Percentiles rank a stretch among this genome's conserved stretches.
phyloP scores from a whole-genome alignment of 345 rosid genomes.

The Mercurialis annua region DNA sequence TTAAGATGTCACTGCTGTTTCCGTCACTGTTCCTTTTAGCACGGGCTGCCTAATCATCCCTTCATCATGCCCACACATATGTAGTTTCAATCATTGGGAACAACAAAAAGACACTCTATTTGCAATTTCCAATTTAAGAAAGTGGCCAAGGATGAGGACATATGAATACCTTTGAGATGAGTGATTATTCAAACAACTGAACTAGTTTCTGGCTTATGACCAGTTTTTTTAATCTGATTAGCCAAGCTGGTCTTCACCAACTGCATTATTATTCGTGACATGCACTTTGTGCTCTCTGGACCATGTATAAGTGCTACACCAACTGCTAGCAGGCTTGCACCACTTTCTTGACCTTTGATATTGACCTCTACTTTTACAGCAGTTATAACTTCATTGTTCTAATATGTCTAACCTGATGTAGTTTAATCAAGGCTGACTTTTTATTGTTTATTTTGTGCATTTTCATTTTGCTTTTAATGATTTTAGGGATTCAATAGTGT shows the following conservation, averaged over 20 bases:
- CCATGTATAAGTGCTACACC: neutral
- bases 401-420: neutral
- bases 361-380: neutral
- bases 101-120: neutral
- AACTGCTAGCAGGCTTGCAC: neutral
- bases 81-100: neutral
- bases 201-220: neutral
- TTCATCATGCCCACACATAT: neutral
- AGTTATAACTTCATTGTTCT: neutral
- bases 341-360: neutral
- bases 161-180: neutral
- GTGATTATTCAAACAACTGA: neutral
- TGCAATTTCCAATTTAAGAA: too few species aligned
- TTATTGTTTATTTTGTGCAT: slow-evolving; percentile 5
- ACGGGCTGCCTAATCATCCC: neutral
- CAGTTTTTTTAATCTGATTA: neutral
- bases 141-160: neutral
- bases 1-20: neutral
- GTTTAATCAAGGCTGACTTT: neutral
- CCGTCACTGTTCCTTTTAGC: neutral
- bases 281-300: neutral
- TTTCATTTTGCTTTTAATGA: neutral
- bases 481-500: neutral
- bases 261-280: neutral
- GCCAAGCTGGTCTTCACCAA: neutral